Base-by-base conservation (phyloP, 2,329 filamentous ascomycete species). In the Colletotrichum euphorbiae region DNA sequence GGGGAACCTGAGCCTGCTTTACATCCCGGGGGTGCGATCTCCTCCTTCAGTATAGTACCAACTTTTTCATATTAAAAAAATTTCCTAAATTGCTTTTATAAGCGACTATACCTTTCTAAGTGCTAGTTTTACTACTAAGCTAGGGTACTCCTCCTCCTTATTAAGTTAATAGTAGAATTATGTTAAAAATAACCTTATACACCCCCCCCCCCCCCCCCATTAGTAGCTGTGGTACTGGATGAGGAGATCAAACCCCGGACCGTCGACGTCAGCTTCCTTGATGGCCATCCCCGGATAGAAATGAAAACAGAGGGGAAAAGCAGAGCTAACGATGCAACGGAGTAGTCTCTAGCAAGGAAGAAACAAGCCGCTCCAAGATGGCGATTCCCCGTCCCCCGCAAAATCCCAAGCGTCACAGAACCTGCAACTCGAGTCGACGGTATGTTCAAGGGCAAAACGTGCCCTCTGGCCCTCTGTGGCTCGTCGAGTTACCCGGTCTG, bases 201-300 rank as follows among this genome's bases (percentile, higher is more conserved):
- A n/a, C n/a, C n/a, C n/a, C n/a, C n/a, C n/a, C n/a, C n/a, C n/a
- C n/a, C n/a, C n/a, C n/a, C n/a, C n/a, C n/a, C n/a, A n/a, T n/a
- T n/a, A n/a, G n/a, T n/a, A n/a, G n/a, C n/a, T n/a, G n/a, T n/a
- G n/a, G n/a, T n/a, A n/a, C n/a, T n/a, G n/a, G n/a, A n/a, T n/a
- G n/a, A n/a, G n/a, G n/a, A n/a, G n/a, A n/a, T n/a, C n/a, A n/a
- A n/a, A n/a, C n/a, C n/a, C n/a, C 24, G 24, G 28, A 51, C 48
- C 51, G 17, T 40, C 51, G 51, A 55, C 33, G 51, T 55, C 51
- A 54, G 38, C 51, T 54, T 54, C 51, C 51, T n/a, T 54, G 51
- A 55, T 17, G 9, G 12, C 50, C 17, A 55, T 40, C 31, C 51
- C 51, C 19, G 38, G 24, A 15, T 21, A 31, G 13, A 6, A 12